Evolutionary conservation across 208 protist species (phyloP).

Genomic region (Crithidia brevicula): DNA sequence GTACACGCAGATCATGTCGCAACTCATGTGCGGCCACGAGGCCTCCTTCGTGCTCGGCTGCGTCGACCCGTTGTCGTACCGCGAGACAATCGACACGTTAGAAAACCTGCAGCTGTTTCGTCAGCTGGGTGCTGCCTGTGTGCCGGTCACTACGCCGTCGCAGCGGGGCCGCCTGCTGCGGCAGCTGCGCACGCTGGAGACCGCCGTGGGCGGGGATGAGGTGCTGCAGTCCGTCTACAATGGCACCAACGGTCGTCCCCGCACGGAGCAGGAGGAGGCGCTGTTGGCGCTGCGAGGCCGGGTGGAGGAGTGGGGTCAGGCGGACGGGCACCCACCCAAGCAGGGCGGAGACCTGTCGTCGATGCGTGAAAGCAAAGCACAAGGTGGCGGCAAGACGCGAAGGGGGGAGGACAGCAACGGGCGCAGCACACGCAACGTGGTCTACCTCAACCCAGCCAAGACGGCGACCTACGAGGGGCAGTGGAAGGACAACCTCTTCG

Average conservation of each 20-base stretch:
- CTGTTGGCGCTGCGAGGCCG: constrained; percentile 53
- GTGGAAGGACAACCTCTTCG: constrained; percentile 83
- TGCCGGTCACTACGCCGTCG: constrained; percentile 68
- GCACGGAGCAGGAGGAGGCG: constrained; percentile 86
- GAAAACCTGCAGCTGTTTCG: constrained; percentile 89
- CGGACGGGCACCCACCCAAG: not conserved
- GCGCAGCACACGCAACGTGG: constrained; percentile 54
- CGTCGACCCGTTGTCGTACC: constrained; percentile 75
- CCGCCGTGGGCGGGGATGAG: constrained; percentile 50
- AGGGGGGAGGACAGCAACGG: constrained; percentile 21
- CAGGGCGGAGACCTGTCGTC: not conserved
- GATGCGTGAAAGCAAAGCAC: not conserved
- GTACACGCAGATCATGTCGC: constrained; percentile 90
- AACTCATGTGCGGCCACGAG: constrained; percentile 84
- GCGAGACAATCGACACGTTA: constrained; percentile 80
- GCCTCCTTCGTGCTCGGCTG: constrained; percentile 89
- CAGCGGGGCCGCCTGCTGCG: constrained; percentile 74
- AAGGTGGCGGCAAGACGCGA: not conserved
- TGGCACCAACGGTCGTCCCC: constrained; percentile 58
- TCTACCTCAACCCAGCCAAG: constrained; percentile 85
- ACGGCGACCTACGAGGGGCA: constrained; percentile 90
- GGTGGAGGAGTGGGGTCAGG: constrained; percentile 48
- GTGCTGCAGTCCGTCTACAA: constrained; percentile 60
- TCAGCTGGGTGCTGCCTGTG: constrained; percentile 57
- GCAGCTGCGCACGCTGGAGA: constrained; percentile 70